Evolutionary conservation across 257 asterid species (phyloP), one percentile per base, ranked within the genome.

Genomic region (Ajuga chamaepitys): DNA sequence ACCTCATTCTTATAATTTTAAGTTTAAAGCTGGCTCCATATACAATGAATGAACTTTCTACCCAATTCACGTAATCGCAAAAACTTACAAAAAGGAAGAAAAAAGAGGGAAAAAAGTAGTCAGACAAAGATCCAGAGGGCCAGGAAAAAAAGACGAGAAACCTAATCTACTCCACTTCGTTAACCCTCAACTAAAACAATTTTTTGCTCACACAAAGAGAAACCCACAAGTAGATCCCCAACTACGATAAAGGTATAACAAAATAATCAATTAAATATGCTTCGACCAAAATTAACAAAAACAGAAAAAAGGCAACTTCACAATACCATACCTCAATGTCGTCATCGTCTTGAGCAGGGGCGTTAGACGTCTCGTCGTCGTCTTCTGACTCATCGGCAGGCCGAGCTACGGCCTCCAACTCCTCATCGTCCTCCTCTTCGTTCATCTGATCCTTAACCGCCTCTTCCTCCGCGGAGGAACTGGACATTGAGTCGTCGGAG

Each of bases 341-440:
- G 0, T 90, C 89, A 1, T 86, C 91, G 4, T 75, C 85, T 10
- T 70, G 86, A 38, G 59, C 77, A 3, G 47, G 81, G 26, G 63
- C 71, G 65, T 58, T 70, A 24, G 76, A 65, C 25, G 59, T 89
- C 4, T 84, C 84, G 0, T 81, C 91, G 5, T 80, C 96, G 1
- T 84, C 91, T 1, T 77, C 96, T 0, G 88, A 85, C 38, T 91
- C 96, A 0, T 87, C 91, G 12, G 95, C 97, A 0, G 87, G 35
- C 37, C 95, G 87, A 40, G 91, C 97, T 6, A 95, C 99, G n/a
- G 93, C 98, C 70, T 88, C 95, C 9, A 88, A 91, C 78, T 95
- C 98, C 81, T 86, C 97, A 57, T 95, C 97, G 60, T 94, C 99
- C 44, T 81, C 96, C 77, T 84, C 97, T 1, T 85, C 95, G 70